A percentile compares a stretch with the other conserved stretches of the same genome.
phyloP scores from a whole-genome alignment of 495 filamentous ascomycete genomes.

The Aspergillus baeticus region DNA sequence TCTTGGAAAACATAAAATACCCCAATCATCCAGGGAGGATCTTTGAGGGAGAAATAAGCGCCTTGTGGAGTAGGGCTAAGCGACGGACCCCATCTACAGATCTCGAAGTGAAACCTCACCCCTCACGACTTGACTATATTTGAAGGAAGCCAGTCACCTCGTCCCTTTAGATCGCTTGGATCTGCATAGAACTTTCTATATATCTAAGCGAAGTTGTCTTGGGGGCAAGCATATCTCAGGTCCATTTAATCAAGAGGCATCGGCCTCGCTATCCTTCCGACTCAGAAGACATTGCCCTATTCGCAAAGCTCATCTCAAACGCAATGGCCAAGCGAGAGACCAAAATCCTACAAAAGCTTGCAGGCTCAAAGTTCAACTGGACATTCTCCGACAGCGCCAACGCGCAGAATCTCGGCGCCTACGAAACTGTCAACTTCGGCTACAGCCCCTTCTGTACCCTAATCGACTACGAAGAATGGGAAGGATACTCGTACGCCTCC shows the following conservation, averaged over 20 bases:
- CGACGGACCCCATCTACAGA: too few relatives aligned
- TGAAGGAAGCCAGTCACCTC: too few relatives aligned
- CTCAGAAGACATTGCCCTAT: slow-evolving; percentile 18
- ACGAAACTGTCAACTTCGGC: slow-evolving; percentile 59
- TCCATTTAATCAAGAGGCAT: slow-evolving; percentile 14
- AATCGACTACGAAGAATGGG: slow-evolving; percentile 52
- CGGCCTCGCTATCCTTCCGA: slow-evolving; percentile 9
- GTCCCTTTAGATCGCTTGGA: too few relatives aligned
- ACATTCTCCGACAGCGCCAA: slow-evolving; percentile 50
- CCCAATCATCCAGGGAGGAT: too few relatives aligned
- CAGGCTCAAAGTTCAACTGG: slow-evolving; percentile 37
- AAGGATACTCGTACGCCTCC: slow-evolving; percentile 48
- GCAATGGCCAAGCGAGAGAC: slow-evolving; percentile 36
- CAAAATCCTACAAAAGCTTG: too few relatives aligned
- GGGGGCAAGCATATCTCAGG: slow-evolving; percentile 2
- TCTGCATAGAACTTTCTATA: too few relatives aligned
- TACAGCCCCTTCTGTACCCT: slow-evolving; percentile 52
- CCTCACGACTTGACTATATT: too few relatives aligned
- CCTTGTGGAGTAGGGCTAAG: too few relatives aligned
- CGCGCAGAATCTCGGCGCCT: slow-evolving; percentile 55
- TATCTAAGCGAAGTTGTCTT: too few relatives aligned
- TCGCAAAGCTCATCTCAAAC: slow-evolving; percentile 34
- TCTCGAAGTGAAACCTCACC: too few relatives aligned
- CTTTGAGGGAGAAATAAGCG: too few relatives aligned
- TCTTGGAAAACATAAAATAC: too few relatives aligned